Evolutionary conservation across 345 rosid genomes (phyloP).

Genomic region (Eucalyptus tenuipes): DNA sequence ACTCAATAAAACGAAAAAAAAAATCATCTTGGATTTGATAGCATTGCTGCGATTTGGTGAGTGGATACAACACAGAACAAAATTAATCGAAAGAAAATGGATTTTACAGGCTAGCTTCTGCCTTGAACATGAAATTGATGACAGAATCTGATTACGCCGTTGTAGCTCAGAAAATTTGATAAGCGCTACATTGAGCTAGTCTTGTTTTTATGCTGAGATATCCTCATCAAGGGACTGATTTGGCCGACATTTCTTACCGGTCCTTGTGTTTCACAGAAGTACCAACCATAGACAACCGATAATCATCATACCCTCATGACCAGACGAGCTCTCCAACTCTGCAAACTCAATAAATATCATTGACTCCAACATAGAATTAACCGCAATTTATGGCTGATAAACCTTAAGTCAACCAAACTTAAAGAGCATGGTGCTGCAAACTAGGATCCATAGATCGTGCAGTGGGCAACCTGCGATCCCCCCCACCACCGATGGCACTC

Average conservation of each 20-base stretch:
- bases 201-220: neutral
- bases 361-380: neutral
- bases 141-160: neutral
- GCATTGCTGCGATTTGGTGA: neutral
- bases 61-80: neutral
- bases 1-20: neutral
- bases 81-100: neutral
- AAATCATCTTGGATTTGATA: neutral
- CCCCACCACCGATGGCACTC: neutral
- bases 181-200: neutral
- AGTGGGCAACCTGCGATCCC: neutral
- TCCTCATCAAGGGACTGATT: neutral
- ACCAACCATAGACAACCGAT: neutral
- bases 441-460: neutral
- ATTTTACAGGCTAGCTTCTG: neutral
- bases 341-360: neutral
- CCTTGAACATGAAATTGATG: neutral
- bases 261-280: neutral
- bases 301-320: neutral
- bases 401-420: neutral
- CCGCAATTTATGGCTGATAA: neutral
- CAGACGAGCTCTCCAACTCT: neutral
- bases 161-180: neutral
- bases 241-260: neutral
- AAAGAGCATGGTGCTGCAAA: neutral